Percentiles rank a stretch among this genome's conserved stretches.
Conservation (phyloP, 2,329 filamentous ascomycete species). For the Leptographium lundbergii region DNA sequence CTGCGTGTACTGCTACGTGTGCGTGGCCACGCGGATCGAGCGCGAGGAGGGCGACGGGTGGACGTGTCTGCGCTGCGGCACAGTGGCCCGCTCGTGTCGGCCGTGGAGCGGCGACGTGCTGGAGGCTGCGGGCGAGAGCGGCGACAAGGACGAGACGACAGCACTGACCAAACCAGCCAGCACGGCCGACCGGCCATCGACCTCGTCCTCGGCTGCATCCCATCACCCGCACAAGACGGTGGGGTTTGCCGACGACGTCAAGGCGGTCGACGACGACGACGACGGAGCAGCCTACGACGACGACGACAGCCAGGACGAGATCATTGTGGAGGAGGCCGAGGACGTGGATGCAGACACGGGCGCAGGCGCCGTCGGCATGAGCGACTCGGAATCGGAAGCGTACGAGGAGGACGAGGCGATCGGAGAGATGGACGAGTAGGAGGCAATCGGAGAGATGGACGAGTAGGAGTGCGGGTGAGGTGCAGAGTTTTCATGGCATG, state of each 20-base stretch:
- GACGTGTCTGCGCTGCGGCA: conserved; percentile 81
- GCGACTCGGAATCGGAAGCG: conserved; percentile 16
- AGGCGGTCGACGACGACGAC: conserved; percentile 18
- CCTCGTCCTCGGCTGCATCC: neutral
- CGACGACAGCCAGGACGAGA: neutral
- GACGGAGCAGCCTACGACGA: conserved; percentile 15
- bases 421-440: conserved; percentile 10
- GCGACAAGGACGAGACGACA: neutral
- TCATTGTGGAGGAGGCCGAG: neutral
- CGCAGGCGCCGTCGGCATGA: neutral
- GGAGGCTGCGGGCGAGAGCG: conserved; percentile 24
- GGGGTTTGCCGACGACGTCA: conserved; percentile 46
- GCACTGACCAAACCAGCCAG: neutral
- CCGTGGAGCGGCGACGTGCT: conserved; percentile 89
- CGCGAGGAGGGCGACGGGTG: conserved; percentile 90
- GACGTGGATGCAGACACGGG: neutral
- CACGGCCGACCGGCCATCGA: neutral
- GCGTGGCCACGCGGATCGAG: conserved; percentile 79
- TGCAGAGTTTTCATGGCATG: neutral
- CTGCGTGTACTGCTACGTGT: conserved; percentile 93
- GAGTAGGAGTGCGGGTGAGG: neutral
- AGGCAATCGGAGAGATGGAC: neutral
- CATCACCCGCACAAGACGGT: conserved; percentile 37
- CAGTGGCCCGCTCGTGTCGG: conserved; percentile 69
- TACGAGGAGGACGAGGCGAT: conserved; percentile 16